Base-by-base conservation (phyloP, 192 early-diverging fungal genomes). In the Podila epicladia region DNA sequence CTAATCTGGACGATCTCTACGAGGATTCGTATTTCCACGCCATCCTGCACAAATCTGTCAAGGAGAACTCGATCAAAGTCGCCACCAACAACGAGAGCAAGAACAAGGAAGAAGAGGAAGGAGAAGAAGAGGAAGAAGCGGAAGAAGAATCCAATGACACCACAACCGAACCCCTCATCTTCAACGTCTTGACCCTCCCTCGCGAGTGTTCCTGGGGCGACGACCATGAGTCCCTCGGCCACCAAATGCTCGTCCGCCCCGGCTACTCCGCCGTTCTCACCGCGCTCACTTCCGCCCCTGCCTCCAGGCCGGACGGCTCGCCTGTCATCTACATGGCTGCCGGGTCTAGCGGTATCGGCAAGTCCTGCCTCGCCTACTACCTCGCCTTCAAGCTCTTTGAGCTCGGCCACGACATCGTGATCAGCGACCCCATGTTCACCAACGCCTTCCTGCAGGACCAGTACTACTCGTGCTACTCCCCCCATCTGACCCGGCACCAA, bases 371-470 rank as follows among this genome's bases (percentile, higher is more conserved):
- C 5, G 69, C 70, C 45, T 79, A 79, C 38, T 79, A 63, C 37
- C 51, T 79, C 17, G 69, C 55, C 37, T 48, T 58, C 35, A 65
- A 79, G 32, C 50, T 79, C 9, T 72, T 72, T 51, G 31, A 67
- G 24, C 65, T 70, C 9, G 76, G 76, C 26, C 70, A 79, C n/a
- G 60, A 79, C 41, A 58, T 79, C 19, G 61, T 79, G n/a, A 64
- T 79, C 19, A 79, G 76, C 29, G 76, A 79, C 8, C 76, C 76
- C 76, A 79, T 79, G 70, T 79, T 79, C 61, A 79, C 76, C 22
- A 79, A 70, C 65, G 76, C 76, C 2, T 64, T 79, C 22, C 15
- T 79, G 0, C 38, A 79, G 17, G 22, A 22, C 12, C n/a, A 51
- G n/a, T 79, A 79, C 20, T 68, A 64, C 35, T 72, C 70, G 0